Evolutionary conservation across 805 yeast genomes (phyloP), one percentile per base, ranked within the genome.

Genomic region (Zygosaccharomyces kombuchaensis): DNA sequence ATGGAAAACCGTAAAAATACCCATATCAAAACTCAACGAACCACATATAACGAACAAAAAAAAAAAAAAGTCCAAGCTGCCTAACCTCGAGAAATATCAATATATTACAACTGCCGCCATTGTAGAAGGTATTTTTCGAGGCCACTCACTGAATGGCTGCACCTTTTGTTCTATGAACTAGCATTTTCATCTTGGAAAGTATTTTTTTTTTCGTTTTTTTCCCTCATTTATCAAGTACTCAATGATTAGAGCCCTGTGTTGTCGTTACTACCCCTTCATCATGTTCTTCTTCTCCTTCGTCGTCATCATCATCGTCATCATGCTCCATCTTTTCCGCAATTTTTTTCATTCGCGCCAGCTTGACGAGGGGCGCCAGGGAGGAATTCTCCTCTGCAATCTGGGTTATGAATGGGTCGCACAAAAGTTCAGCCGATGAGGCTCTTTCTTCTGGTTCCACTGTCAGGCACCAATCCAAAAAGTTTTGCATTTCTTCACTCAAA

Each of bases 361-460:
- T 82, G 10, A 86, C 95, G 62, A 86, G 70, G 5, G 91, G 93
- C 6, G 87, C 78, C 54, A 86, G 72, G 1, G 82, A 71, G 9
- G 69, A 59, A 27, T 80, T 84, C 32, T 76, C 78, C 54, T 81
- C 87, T 7, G 85, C 80, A 29, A 50, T 50, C 32, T 80, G 76
- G 14, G 63, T 51, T 35, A 84, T 81, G 49, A 87, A 88, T 44
- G 75, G 76, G 60, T 86, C 87, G 19, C 69, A 62, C 42, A 91
- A 71, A 52, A 91, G 71, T 54, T 87, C 84, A 27, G 75, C 75
- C 0, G 97, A 89, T 48, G 84, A 78, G 0, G 86, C 89, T 62
- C 98, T 76, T 53, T 80, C 78, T 25, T 85, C 88, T 22, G 89
- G 83, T 55, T 86, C 85, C 25, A 90, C 97, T 54, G 82, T 86